Base-by-base conservation (phyloP, 2,329 filamentous ascomycete genomes). In the Thelonectria rubi region DNA sequence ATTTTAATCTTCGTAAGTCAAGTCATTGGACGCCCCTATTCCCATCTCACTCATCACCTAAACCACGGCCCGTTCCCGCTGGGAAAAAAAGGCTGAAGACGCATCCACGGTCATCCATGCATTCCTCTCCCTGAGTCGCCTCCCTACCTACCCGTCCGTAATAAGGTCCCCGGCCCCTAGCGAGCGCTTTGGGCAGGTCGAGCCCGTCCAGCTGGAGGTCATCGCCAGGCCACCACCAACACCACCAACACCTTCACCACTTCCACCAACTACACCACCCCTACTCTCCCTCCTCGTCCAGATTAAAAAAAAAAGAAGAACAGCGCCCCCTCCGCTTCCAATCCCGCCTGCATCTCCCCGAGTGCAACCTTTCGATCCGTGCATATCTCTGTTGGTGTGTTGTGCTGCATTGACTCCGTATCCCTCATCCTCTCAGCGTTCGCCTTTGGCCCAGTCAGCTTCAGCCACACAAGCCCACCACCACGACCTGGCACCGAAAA, bases 381-480 rank as follows among this genome's bases (percentile, higher is more conserved):
- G 17, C 32, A 34, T 7, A 39, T 9, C 34, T 14, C 34, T 37
- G 34, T 15, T 37, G 34, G 34, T 37, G 34, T 30, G 30, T 5
- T 37, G 34, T 42, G 52, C 26, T 37, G 34, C 34, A 37, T 37
- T 37, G 15, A 37, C 37, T 15, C 37, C 17, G 37, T 40, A 15
- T 15, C 37, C 37, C 14, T 40, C 37, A 12, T 30, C 26, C 37
- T 40, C 14, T 40, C 37, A 14, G 24, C 26, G 26, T 54, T 30
- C 26, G 5, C 26, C 26, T 46, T 48, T 24, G 18, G 53, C 30
- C 58, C 58, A 61, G 58, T 61, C 53, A 56, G 58, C 58, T 56
- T 61, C 58, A 61, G 58, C 58, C 58, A 61, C 58, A 61, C 58
- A 47, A 55, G 40, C 52, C 58, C 58, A 55, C 58, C 32, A 24